A percentile compares a stretch with the other conserved stretches of the same genome.
phyloP scores from a whole-genome alignment of 768 basidiomycete species.

The Hirschioporus abietinus region DNA sequence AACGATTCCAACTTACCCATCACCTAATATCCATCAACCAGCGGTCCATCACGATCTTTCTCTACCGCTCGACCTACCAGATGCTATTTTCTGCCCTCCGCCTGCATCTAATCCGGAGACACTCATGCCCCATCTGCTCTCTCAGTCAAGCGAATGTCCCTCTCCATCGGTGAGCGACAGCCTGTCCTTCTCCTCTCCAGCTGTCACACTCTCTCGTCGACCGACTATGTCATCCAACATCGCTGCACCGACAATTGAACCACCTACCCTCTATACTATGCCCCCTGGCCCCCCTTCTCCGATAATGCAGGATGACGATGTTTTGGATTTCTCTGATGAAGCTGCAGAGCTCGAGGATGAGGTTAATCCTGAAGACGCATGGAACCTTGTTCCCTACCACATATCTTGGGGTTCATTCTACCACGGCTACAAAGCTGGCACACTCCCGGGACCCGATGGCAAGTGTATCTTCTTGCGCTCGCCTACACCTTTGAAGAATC shows the following conservation, averaged over 20 bases:
- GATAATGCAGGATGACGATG: slow-evolving; percentile 14
- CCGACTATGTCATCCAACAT: not conserved
- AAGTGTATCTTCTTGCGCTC: slow-evolving; percentile 32
- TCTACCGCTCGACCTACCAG: not conserved
- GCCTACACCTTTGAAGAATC: slow-evolving; percentile 32
- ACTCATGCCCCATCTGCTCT: not conserved
- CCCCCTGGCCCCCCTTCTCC: slow-evolving; percentile 15
- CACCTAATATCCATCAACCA: not conserved
- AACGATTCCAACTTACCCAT: not conserved
- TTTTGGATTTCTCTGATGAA: slow-evolving; percentile 12
- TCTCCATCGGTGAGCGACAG: not conserved
- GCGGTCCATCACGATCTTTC: not conserved
- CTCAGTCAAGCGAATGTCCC: not conserved
- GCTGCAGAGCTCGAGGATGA: slow-evolving; percentile 14
- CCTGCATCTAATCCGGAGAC: not conserved
- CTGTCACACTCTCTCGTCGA: not conserved
- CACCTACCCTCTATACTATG: slow-evolving; percentile 14
- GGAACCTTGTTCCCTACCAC: slow-evolving; percentile 35
- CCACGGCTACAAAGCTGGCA: slow-evolving; percentile 26
- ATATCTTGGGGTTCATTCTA: slow-evolving; percentile 33
- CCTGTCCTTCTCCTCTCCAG: not conserved
- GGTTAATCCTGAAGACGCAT: slow-evolving; percentile 19
- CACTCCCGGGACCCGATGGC: slow-evolving; percentile 33
- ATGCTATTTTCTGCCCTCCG: not conserved
- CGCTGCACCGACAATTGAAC: not conserved